phyloP scores from a whole-genome alignment of 1,284 basidiomycete genomes.

The Apiotrichum domesticum region DNA sequence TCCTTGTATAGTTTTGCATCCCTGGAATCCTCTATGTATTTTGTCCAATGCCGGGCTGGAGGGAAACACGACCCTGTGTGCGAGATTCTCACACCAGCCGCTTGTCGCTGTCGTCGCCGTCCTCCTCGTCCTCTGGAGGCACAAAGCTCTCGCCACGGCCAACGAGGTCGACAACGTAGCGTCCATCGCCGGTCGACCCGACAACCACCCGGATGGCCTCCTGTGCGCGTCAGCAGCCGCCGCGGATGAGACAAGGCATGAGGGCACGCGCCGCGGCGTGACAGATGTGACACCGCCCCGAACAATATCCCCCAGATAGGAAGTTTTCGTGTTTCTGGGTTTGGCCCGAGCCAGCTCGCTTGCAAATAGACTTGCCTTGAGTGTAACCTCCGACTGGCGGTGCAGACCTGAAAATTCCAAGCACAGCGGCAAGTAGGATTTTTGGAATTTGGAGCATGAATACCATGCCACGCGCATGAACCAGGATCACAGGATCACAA shows the following conservation, averaged over 20 bases:
- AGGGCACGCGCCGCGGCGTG: no score
- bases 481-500: no score
- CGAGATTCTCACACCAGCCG: neutral
- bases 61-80: no score
- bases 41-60: no score
- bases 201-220: conserved; percentile 8
- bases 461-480: no score
- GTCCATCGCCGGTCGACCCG: conserved; percentile 16
- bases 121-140: conserved; percentile 32
- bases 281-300: no score
- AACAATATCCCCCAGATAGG: no score
- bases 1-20: no score
- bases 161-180: conserved; percentile 35
- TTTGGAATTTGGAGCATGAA: no score
- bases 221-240: neutral
- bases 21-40: neutral
- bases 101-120: conserved; percentile 9
- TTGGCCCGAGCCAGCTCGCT: neutral
- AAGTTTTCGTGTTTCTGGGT: no score
- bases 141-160: conserved; percentile 44
- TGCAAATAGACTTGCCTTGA: conserved; percentile 32
- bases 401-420: conserved; percentile 33
- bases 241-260: no score
- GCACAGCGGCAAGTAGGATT: no score
- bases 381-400: conserved; percentile 43